Conservation (phyloP, 495 filamentous ascomycete genomes). For the Tuber brumale region DNA sequence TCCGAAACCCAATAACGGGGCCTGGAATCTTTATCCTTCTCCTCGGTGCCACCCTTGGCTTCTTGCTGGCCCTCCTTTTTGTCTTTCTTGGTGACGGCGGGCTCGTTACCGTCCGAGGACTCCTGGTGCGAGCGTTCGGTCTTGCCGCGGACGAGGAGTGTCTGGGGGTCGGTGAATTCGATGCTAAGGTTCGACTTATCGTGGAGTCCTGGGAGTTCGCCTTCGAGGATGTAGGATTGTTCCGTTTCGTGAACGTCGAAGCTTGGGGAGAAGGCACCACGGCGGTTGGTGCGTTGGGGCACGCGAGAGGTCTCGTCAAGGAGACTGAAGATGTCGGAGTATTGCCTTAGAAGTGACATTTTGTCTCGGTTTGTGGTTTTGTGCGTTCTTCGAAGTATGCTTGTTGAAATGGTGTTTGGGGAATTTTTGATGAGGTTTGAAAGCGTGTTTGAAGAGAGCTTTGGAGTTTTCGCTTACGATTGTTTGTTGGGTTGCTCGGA, state of each 20-base stretch:
- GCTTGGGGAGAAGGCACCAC: constrained; percentile 56
- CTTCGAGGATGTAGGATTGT: constrained; percentile 69
- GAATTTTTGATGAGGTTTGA: neutral
- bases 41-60: constrained; percentile 33
- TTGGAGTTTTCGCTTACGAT: neutral
- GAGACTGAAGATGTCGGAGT: constrained; percentile 56
- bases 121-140: constrained; percentile 51
- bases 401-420: neutral
- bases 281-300: neutral
- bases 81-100: constrained; percentile 14
- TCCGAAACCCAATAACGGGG: constrained; percentile 67
- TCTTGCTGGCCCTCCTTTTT: constrained; percentile 36
- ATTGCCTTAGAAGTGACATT: constrained; percentile 39
- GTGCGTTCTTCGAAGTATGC: neutral
- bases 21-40: constrained; percentile 46
- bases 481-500: neutral
- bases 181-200: constrained; percentile 66
- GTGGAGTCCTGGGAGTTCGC: constrained; percentile 70
- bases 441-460: neutral
- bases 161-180: constrained; percentile 75
- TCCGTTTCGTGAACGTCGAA: constrained; percentile 75
- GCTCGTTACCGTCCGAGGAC: constrained; percentile 16
- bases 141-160: constrained; percentile 65
- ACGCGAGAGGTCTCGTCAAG: constrained; percentile 52
- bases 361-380: neutral